phyloP scores from a whole-genome alignment of 345 rosid species.

The Melaleuca alternifolia region DNA sequence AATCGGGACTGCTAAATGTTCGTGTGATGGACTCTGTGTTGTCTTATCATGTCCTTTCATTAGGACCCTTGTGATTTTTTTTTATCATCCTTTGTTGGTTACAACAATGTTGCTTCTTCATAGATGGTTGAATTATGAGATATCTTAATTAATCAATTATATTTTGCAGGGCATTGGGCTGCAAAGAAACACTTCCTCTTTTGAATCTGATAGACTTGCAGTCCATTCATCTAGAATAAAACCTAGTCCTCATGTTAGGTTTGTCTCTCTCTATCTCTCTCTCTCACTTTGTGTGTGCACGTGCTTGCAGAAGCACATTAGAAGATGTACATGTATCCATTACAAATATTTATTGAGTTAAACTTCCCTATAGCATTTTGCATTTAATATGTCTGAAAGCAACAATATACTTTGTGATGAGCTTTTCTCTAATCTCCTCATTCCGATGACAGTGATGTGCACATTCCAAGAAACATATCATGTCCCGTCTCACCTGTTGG shows the following conservation, averaged over 20 bases:
- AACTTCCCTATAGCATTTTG: neutral
- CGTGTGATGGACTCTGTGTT: neutral
- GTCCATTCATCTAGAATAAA: conserved; percentile 45
- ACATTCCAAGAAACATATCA: conserved; percentile 34
- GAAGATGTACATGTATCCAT: neutral
- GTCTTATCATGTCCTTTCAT: neutral
- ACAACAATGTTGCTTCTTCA: neutral
- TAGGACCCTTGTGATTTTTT: neutral
- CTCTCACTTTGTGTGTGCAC: neutral
- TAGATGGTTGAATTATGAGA: neutral
- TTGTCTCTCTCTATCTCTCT: conserved; percentile 11
- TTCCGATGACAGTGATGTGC: conserved; percentile 31
- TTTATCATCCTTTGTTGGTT: neutral
- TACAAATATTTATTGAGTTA: neutral
- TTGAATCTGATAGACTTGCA: conserved; percentile 42
- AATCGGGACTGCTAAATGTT: neutral
- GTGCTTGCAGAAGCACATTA: neutral
- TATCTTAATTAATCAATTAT: neutral
- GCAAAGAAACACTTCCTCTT: conserved; percentile 22
- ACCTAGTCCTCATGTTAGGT: conserved; percentile 27
- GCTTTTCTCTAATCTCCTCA: conserved; percentile 3
- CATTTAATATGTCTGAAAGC: neutral
- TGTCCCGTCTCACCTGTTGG: conserved; percentile 61
- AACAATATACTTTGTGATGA: neutral
- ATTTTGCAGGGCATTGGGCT: conserved; percentile 35